These are phyloP conservation scores for Boletus sp. DNA, from an alignment of 768 basidiomycete species.

Conservation along the genomic window DNA sequence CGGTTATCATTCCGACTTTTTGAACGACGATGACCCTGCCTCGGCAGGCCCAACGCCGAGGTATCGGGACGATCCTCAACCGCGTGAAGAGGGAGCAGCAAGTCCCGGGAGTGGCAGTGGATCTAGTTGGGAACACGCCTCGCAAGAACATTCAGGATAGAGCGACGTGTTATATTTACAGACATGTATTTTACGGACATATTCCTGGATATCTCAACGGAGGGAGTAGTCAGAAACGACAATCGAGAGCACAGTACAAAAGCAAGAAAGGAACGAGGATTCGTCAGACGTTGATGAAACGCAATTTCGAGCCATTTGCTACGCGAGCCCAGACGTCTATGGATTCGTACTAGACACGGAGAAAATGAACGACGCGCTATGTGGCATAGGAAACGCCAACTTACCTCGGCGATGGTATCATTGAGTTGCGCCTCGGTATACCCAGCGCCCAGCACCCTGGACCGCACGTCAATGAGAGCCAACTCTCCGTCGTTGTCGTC, in stretches of 20 bases:
- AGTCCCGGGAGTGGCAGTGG: slow-evolving; percentile 43
- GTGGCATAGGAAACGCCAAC: slow-evolving; percentile 22
- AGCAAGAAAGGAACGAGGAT: not conserved
- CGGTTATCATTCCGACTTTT: slow-evolving; percentile 75
- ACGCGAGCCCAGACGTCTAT: slow-evolving; percentile 78
- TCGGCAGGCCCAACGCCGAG: slow-evolving; percentile 29
- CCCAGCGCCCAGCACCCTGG: slow-evolving; percentile 80
- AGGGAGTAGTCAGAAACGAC: slow-evolving; percentile 10
- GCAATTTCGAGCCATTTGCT: slow-evolving; percentile 81
- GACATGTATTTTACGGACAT: slow-evolving; percentile 19
- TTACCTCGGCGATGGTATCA: slow-evolving; percentile 78
- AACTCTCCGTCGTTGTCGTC: slow-evolving; percentile 71
- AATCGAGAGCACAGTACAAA: slow-evolving; percentile 10
- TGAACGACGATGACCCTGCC: slow-evolving; percentile 72
- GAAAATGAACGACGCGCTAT: slow-evolving; percentile 7
- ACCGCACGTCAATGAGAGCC: slow-evolving; percentile 83
- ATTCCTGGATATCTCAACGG: slow-evolving; percentile 20
- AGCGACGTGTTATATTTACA: slow-evolving; percentile 12
- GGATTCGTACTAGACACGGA: slow-evolving; percentile 71
- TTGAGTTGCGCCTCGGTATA: slow-evolving; percentile 91
- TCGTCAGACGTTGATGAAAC: slow-evolving; percentile 48
- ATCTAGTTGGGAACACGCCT: slow-evolving; percentile 78
- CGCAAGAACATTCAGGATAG: slow-evolving; percentile 34
- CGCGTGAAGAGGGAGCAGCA: slow-evolving; percentile 15
- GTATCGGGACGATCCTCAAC: slow-evolving; percentile 57